Conservation (phyloP, 306 rosid genomes). For the Quercus engelmannii region DNA sequence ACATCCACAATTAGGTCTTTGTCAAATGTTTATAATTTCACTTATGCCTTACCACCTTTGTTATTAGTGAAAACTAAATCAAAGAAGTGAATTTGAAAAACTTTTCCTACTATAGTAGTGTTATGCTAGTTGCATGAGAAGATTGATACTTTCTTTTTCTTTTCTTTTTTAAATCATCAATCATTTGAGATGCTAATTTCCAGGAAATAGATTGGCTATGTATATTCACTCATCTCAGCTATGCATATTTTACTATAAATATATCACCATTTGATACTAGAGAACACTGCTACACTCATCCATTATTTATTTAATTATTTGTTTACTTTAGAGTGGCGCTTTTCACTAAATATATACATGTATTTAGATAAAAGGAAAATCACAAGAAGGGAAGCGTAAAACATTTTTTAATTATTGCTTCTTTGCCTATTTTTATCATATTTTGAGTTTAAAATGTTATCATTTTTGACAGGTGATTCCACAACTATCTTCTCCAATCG, state of each 20-base stretch:
- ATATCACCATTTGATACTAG: background rate
- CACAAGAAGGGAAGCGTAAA: background rate
- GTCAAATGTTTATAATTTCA: background rate
- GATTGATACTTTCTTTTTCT: background rate
- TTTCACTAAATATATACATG: background rate
- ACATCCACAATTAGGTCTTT: background rate
- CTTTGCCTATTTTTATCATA: background rate
- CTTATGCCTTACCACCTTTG: background rate
- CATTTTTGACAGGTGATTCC: conserved; percentile 69
- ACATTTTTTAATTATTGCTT: background rate
- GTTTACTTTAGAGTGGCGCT: background rate
- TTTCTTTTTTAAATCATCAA: background rate
- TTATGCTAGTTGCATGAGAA: background rate
- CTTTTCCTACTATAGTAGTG: no score
- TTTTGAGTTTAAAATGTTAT: background rate
- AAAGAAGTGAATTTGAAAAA: background rate
- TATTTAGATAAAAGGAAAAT: background rate
- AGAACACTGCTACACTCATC: background rate
- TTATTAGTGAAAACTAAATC: background rate
- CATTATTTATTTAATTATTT: background rate
- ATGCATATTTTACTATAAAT: background rate
- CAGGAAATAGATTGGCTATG: background rate
- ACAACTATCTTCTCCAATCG: conserved; percentile 75
- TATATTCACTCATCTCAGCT: background rate
- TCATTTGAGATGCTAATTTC: background rate